Conservation (phyloP, 257 asterid genomes). For the Ocimum tenuiflorum region DNA sequence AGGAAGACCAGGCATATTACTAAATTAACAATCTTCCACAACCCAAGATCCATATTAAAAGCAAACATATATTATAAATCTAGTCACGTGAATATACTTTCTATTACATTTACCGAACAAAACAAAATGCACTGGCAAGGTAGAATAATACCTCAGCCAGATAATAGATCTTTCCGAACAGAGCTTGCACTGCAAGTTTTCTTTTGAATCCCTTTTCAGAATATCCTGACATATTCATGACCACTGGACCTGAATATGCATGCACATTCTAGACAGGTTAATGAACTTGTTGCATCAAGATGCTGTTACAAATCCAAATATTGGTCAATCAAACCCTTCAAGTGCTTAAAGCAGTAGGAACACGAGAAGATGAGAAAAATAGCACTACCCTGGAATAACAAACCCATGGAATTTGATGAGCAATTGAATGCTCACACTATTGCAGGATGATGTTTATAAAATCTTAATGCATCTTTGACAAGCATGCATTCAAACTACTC, state of each 20-base stretch:
- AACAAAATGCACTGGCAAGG: neutral
- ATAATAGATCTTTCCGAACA: constrained; percentile 80
- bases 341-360: no score
- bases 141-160: constrained; percentile 59
- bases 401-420: neutral
- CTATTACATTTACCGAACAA: neutral
- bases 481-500: neutral
- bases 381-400: neutral
- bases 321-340: no score
- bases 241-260: constrained; percentile 82
- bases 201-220: constrained; percentile 83
- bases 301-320: neutral
- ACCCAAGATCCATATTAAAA: no score
- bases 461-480: neutral
- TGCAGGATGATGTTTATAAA: neutral
- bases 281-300: constrained; percentile 4
- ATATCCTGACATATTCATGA: constrained; percentile 74
- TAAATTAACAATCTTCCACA: neutral
- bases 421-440: no score
- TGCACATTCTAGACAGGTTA: constrained; percentile 12
- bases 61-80: no score
- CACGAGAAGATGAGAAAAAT: neutral
- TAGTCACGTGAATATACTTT: neutral
- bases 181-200: constrained; percentile 84
- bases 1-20: no score